Conservation (phyloP, 139 green algal species). For the Chlorella vulgaris region DNA sequence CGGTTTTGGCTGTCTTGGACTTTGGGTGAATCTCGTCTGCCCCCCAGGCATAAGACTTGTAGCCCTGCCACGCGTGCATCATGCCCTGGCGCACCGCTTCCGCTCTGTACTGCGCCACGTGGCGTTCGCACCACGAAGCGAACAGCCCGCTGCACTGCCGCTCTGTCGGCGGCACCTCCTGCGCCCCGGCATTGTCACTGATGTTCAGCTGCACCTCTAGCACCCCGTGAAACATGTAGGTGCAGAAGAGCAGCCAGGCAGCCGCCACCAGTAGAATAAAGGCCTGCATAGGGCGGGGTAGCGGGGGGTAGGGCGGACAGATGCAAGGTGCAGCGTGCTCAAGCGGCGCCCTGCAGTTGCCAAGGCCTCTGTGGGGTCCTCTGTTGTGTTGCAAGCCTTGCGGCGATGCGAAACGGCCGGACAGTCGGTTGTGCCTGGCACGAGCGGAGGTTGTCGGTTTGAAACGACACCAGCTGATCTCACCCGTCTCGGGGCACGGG, state of each 20-base stretch:
- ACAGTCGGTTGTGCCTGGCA: no score
- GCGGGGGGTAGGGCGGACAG: no score
- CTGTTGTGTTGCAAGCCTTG: no score
- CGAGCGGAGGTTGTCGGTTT: no score
- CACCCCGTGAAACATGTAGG: slow-evolving; percentile 30
- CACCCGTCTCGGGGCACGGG: no score
- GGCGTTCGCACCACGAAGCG: background rate
- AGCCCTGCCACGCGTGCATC: slow-evolving; percentile 64
- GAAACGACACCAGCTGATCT: no score
- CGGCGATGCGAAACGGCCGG: no score
- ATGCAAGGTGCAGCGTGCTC: no score
- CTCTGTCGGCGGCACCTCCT: background rate
- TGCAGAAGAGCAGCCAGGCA: slow-evolving; percentile 9
- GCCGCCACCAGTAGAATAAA: background rate
- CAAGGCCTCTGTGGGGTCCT: no score
- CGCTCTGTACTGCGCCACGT: background rate
- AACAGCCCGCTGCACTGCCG: background rate
- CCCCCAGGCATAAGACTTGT: slow-evolving; percentile 69
- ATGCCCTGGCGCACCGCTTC: slow-evolving; percentile 49
- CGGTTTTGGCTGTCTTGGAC: slow-evolving; percentile 35
- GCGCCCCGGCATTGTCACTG: background rate
- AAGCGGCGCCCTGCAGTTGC: no score
- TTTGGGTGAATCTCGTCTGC: slow-evolving; percentile 66
- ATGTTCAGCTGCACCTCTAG: slow-evolving; percentile 15
- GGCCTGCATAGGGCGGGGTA: background rate